Conservation (phyloP, 2,329 filamentous ascomycete species). For the Aschersonia sp. region DNA sequence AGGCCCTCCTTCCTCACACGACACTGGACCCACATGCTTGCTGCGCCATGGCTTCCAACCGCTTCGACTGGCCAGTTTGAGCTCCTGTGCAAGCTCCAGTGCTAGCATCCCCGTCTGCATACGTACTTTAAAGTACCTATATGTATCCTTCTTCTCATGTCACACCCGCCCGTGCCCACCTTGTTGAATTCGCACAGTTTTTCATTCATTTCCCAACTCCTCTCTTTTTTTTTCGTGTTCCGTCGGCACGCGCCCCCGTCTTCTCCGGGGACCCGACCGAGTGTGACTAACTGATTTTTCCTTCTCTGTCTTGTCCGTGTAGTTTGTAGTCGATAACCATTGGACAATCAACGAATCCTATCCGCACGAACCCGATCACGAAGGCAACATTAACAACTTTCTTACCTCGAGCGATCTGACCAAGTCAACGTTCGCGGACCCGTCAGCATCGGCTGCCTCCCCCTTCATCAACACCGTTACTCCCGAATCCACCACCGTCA, state of each 20-base stretch:
- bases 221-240: background rate
- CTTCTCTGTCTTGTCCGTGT: conserved; percentile 3
- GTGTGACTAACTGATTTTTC: conserved; percentile 6
- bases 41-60: background rate
- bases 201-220: conserved; percentile 1
- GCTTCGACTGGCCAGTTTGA: background rate
- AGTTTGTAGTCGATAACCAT: conserved; percentile 91
- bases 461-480: conserved; percentile 51
- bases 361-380: conserved; percentile 67
- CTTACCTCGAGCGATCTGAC: conserved; percentile 59
- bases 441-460: conserved; percentile 17
- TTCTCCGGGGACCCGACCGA: background rate
- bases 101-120: background rate
- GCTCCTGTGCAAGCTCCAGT: background rate
- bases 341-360: conserved; percentile 77
- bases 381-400: conserved; percentile 87
- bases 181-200: conserved; percentile 1
- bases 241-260: conserved; percentile 4
- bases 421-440: conserved; percentile 13
- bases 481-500: conserved; percentile 57
- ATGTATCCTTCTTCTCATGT: too few species aligned
- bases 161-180: background rate
- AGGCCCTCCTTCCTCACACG: background rate
- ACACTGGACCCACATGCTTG: background rate
- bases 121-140: background rate